Conservation (phyloP, 257 asterid genomes). For the Avicennia marina region DNA sequence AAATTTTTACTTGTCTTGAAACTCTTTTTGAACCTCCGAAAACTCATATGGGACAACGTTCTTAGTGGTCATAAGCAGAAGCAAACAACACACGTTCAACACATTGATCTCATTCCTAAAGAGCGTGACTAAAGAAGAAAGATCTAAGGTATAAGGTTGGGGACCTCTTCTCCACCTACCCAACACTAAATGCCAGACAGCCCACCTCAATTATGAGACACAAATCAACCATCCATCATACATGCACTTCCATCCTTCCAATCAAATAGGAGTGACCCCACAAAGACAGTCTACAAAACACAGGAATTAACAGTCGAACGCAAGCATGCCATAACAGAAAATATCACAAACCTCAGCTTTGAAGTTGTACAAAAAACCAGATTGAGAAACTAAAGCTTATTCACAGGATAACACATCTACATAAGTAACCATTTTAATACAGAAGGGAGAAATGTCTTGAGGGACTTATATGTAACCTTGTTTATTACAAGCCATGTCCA, state of each 20-base stretch:
- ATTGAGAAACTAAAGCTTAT: constrained; percentile 21
- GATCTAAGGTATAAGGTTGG: constrained; percentile 5
- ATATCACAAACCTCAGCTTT: constrained; percentile 13
- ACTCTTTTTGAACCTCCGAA: no score
- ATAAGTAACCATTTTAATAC: constrained; percentile 13
- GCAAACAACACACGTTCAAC: constrained; percentile 9
- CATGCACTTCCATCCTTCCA: not conserved
- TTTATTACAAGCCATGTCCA: constrained; percentile 33
- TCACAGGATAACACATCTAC: constrained; percentile 22
- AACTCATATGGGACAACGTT: no score
- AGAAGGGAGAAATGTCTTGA: constrained; percentile 21
- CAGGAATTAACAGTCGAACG: no score
- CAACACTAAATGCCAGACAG: constrained; percentile 6
- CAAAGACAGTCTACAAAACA: constrained; percentile 34
- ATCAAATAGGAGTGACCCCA: constrained; percentile 11
- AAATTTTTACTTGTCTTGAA: no score
- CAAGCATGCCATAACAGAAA: constrained; percentile 11
- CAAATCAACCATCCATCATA: constrained; percentile 23
- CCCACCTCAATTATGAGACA: constrained; percentile 5
- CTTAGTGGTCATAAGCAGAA: no score
- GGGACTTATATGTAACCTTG: constrained; percentile 14
- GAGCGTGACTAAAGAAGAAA: not conserved
- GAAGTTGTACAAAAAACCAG: constrained; percentile 18
- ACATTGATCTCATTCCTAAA: constrained; percentile 8
- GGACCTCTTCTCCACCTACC: constrained; percentile 20